Base-by-base conservation (phyloP, 805 yeast species). In the Brettanomyces naardenensis region DNA sequence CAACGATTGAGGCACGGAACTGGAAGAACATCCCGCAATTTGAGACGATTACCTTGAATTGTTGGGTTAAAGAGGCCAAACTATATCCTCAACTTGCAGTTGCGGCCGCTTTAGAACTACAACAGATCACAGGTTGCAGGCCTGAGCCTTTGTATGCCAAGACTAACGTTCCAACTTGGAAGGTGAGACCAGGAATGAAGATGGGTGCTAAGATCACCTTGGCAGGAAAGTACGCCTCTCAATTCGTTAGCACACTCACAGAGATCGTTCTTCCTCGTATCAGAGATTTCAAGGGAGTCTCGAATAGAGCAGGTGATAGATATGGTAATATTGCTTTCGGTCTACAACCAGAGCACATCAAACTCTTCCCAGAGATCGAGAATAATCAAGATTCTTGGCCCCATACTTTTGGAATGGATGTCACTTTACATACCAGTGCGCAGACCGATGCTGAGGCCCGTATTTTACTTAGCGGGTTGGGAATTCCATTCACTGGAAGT, bases 201-300 rank as follows among this genome's bases (percentile, higher is more conserved):
- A 83, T 94, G 76, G 99, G 98, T 38, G 95, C 94, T 38, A 83
- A 84, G 54, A 80, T 80, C 11, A 75, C 72, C 41, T 65, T 94
- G 39, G 67, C 67, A 23, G 98, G 97, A 33, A 72, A 79, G 47
- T 82, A 84, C 38, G 84, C 89, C 78, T 65, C 78, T 39, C 96
- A 88, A 64, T 92, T 94, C 53, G 54, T 92, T 41, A 61, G 83
- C 5, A 90, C 97, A 1, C 65, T 92, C 49, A 78, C 95, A 1
- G 98, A 92, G 63, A 65, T 94, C 45, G 97, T 92, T 15, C 71
- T 92, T 50, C 98, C 99, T 33, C 76, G 95, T 61, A 77, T 89
- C 40, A 80, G 95, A 71, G 86, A 87, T 35, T 92, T 84, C 61
- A 66, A 68, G 46, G 97, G 97, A 35, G 68, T 92, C 36, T 72